These are phyloP conservation scores for Chaetomium cochliodes DNA, from an alignment of 495 filamentous ascomycete genomes.

Conservation along the genomic window DNA sequence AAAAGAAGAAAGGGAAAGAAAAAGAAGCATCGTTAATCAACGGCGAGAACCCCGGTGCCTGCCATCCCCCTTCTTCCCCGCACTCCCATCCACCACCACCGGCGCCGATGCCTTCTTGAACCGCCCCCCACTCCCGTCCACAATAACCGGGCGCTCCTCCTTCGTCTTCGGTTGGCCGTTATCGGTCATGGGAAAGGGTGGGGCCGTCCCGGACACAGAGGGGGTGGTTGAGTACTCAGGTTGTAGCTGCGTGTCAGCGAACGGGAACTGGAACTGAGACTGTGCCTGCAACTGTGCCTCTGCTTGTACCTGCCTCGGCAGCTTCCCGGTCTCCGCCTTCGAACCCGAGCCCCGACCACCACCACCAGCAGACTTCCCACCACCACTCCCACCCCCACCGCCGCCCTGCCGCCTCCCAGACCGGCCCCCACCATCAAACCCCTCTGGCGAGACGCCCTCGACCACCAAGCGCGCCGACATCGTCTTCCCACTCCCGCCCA, in stretches of 20 bases:
- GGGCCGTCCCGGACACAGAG: not conserved
- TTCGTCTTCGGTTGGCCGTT: not conserved
- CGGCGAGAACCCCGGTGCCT: not conserved
- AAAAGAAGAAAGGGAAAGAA: not conserved
- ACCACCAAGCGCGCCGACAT: constrained; percentile 9
- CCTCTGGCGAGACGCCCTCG: constrained; percentile 6
- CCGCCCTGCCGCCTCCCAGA: not conserved
- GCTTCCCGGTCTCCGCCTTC: not conserved
- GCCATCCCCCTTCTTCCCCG: not conserved
- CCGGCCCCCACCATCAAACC: not conserved
- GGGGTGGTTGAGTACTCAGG: not conserved
- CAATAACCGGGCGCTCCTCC: constrained; percentile 14
- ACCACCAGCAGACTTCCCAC: not conserved
- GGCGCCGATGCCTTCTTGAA: constrained; percentile 13
- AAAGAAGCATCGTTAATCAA: not conserved
- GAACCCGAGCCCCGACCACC: not conserved
- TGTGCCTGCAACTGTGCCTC: not conserved
- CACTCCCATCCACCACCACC: constrained; percentile 26
- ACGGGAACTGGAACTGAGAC: not conserved
- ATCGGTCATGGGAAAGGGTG: not conserved
- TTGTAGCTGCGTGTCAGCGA: not conserved
- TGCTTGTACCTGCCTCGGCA: not conserved
- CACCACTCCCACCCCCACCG: not conserved
- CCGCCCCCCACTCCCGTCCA: constrained; percentile 15
- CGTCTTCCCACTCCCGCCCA: not conserved